These are phyloP conservation scores for Stephanodiscus triporus DNA, from an alignment of 108 stramenopile species.

Conservation along the genomic window DNA sequence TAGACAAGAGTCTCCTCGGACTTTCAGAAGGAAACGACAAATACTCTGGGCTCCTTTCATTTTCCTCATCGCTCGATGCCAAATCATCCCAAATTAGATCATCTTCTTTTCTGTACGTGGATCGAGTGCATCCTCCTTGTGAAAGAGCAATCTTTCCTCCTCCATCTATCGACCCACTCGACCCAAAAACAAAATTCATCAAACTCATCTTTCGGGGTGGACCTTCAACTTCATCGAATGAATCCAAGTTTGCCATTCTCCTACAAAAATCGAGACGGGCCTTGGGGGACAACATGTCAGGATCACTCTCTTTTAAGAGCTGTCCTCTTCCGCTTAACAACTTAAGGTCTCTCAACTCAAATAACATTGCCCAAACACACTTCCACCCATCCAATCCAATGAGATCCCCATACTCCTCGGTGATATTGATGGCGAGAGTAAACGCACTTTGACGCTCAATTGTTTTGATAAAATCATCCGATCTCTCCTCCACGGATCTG, in stretches of 20 bases:
- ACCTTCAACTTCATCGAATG: slow-evolving; percentile 21
- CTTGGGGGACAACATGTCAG: slow-evolving; percentile 62
- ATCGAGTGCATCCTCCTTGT: slow-evolving; percentile 10
- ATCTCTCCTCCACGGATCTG: slow-evolving; percentile 43
- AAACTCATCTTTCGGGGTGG: slow-evolving; percentile 24
- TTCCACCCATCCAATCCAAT: slow-evolving; percentile 85
- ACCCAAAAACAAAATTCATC: slow-evolving; percentile 40
- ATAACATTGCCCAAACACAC: slow-evolving; percentile 73
- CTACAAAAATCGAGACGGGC: slow-evolving; percentile 64
- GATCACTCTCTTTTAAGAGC: slow-evolving; percentile 74
- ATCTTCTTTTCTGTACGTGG: slow-evolving; percentile 72
- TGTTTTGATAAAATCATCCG: slow-evolving; percentile 61
- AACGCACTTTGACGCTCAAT: slow-evolving; percentile 79
- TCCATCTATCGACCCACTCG: slow-evolving; percentile 22
- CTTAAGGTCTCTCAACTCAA: slow-evolving; percentile 84
- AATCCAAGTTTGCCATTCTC: slow-evolving; percentile 48
- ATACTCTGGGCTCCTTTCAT: slow-evolving; percentile 37
- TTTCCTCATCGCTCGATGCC: slow-evolving; percentile 78
- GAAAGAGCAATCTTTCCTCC: slow-evolving; percentile 16
- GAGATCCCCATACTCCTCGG: slow-evolving; percentile 63
- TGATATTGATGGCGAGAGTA: slow-evolving; percentile 65
- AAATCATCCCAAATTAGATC: slow-evolving; percentile 76
- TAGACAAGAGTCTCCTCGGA: slow-evolving; percentile 31
- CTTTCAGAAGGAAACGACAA: slow-evolving; percentile 27
- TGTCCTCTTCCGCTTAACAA: slow-evolving; percentile 47